Evolutionary conservation across 2,329 filamentous ascomycete genomes (phyloP).

Genomic region (Monosporascus sp.): DNA sequence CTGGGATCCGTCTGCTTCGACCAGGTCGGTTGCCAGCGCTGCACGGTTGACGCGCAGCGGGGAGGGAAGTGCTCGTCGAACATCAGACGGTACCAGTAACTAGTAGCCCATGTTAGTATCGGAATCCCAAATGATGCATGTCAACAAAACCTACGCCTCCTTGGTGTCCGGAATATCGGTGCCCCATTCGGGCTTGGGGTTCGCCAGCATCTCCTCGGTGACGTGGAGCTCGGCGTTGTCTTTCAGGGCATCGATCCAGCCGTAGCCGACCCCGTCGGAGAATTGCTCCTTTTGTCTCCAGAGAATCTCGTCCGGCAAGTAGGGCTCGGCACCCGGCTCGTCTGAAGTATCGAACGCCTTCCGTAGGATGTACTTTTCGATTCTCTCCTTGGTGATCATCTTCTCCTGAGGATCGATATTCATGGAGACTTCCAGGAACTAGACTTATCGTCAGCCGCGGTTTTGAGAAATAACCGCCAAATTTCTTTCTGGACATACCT

Average conservation of each 20-base stretch:
- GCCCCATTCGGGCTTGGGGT: constrained; percentile 96
- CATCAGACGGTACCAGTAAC: constrained; percentile 97
- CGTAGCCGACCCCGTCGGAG: constrained; percentile 96
- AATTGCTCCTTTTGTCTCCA: constrained; percentile 99
- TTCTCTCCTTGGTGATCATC: constrained; percentile 83
- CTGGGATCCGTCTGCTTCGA: constrained; percentile 93
- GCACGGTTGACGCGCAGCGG: constrained; percentile 85
- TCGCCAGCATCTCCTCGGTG: constrained; percentile 97
- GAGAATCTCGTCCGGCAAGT: constrained; percentile 92
- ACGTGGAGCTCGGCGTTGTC: constrained; percentile 86
- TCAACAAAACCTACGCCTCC: constrained; percentile 65
- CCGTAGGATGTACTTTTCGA: constrained; percentile 97
- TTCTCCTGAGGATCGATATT: constrained; percentile 91
- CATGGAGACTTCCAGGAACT: constrained; percentile 91
- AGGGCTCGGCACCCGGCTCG: constrained; percentile 73
- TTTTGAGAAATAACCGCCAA: background rate
- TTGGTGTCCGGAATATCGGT: constrained; percentile 89
- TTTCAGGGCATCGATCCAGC: constrained; percentile 97
- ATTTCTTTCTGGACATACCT: constrained; percentile 40
- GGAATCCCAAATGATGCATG: background rate
- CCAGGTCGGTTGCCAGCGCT: constrained; percentile 97
- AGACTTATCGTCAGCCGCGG: constrained; percentile 14
- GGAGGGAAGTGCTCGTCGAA: constrained; percentile 98
- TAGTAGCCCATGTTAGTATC: constrained; percentile 29
- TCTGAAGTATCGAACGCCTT: constrained; percentile 95